Evolutionary conservation across 768 basidiomycete species (phyloP), one percentile per base, ranked within the genome.

Genomic region (Rhizopogon vulgaris): DNA sequence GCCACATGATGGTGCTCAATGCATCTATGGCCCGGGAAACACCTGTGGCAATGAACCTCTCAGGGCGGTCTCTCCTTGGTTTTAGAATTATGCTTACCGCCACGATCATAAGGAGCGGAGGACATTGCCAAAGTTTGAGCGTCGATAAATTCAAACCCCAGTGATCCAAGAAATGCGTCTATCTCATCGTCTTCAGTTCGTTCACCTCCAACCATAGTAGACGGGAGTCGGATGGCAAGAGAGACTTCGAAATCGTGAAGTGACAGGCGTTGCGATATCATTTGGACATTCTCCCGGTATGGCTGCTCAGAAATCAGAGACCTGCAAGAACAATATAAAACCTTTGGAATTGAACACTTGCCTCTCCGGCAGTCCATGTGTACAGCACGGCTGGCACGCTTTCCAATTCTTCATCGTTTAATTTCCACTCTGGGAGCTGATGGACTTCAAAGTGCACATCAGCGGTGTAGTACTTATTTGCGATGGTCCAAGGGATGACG

Each of bases 1-100:
- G 85, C 90, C 90, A 93, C 84, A 92, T 90, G 59, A 93, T 81
- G 1, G 90, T 90, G 65, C 87, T 85, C 40, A 93, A 70, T 10
- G 90, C 87, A 61, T 90, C 88, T 17, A 88, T 58, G 7, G 90
- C 82, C 24, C 90, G 82, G 28, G 80, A 78, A 32, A 90, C 76
- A 15, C 70, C 82, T 81, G 42, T 34, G 46, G 27, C 49, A 5
- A 6, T 10, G 45, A 11, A 28, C 9, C 4, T 18, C 12, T 46
- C 18, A 34, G 14, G 18, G 28, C 1, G 18, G 8, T 24, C 8
- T 22, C 43, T 24, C 32, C 32, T 24, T 22, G 14, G 3, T 34
- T 22, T 34, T 6, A 34, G 14, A 34, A 46, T 7, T 8, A 18
- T 25, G 27, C 59, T 52, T 30, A 67, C 67, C 56, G 4, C 53